Conservation (phyloP, 768 basidiomycete genomes). For the Punctularia strigosozonata region DNA sequence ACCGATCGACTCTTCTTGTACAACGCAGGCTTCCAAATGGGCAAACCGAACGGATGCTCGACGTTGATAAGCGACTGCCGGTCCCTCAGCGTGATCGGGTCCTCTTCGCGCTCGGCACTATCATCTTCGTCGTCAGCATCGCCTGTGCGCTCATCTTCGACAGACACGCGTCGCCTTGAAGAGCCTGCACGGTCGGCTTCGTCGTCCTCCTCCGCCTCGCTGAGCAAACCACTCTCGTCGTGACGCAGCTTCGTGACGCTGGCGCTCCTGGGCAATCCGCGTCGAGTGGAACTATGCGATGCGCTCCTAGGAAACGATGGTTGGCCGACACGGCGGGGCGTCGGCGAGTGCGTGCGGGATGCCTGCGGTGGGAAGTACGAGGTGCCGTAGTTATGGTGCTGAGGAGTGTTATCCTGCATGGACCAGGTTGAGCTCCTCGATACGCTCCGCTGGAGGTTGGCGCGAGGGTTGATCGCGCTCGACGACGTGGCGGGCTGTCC, state of each 20-base stretch:
- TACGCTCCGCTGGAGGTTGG: constrained; percentile 27
- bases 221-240: constrained; percentile 32
- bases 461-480: constrained; percentile 21
- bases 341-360: constrained; percentile 33
- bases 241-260: constrained; percentile 39
- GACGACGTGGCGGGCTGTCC: constrained; percentile 29
- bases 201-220: constrained; percentile 41
- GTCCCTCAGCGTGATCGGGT: constrained; percentile 87
- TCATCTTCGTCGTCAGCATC: constrained; percentile 30
- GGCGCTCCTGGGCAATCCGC: constrained; percentile 39
- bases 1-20: constrained; percentile 98
- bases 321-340: constrained; percentile 27
- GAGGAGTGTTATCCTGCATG: constrained; percentile 41
- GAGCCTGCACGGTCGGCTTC: constrained; percentile 9
- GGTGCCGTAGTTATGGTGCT: constrained; percentile 57
- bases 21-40: constrained; percentile 98
- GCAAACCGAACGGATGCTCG: constrained; percentile 96
- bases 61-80: constrained; percentile 98
- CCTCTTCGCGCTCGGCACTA: constrained; percentile 43
- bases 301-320: constrained; percentile 36
- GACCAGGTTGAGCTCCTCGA: constrained; percentile 53
- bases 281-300: constrained; percentile 38
- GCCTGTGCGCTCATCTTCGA: constrained; percentile 20
- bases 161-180: constrained; percentile 17
- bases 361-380: constrained; percentile 43